These are phyloP conservation scores for Malassezia furfur DNA, from an alignment of 1,284 basidiomycete genomes.

Conservation along the genomic window DNA sequence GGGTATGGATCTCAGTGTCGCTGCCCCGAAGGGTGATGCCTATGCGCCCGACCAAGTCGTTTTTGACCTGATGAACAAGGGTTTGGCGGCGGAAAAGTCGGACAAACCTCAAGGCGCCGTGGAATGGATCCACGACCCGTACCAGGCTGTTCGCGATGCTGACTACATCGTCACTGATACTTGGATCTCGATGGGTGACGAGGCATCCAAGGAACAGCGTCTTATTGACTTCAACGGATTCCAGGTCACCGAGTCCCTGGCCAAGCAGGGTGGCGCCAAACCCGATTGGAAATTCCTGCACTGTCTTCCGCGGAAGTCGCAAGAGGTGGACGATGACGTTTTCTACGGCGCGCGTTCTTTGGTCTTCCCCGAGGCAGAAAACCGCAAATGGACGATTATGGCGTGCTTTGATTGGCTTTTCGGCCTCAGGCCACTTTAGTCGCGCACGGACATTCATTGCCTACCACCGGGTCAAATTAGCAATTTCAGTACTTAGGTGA, in stretches of 20 bases:
- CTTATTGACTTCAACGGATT: conserved; percentile 80
- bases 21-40: conserved; percentile 58
- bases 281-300: conserved; percentile 91
- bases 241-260: conserved; percentile 71
- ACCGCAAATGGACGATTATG: conserved; percentile 49
- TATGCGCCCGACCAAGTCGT: conserved; percentile 72
- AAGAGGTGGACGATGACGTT: conserved; percentile 59
- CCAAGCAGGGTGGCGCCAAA: conserved; percentile 63
- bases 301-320: conserved; percentile 79
- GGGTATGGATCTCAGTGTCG: conserved; percentile 76
- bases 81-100: conserved; percentile 48
- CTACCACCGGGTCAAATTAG: too few species aligned
- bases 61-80: conserved; percentile 51
- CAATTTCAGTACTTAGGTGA: too few species aligned
- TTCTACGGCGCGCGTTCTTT: conserved; percentile 44
- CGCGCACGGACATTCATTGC: background rate
- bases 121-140: conserved; percentile 67
- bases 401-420: conserved; percentile 42
- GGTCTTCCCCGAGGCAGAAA: conserved; percentile 48
- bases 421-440: conserved; percentile 26
- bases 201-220: conserved; percentile 81
- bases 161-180: conserved; percentile 75
- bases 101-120: conserved; percentile 51
- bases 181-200: conserved; percentile 91
- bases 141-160: conserved; percentile 75